Evolutionary conservation across 306 rosid genomes (phyloP).

Genomic region (Casuarina glauca): DNA sequence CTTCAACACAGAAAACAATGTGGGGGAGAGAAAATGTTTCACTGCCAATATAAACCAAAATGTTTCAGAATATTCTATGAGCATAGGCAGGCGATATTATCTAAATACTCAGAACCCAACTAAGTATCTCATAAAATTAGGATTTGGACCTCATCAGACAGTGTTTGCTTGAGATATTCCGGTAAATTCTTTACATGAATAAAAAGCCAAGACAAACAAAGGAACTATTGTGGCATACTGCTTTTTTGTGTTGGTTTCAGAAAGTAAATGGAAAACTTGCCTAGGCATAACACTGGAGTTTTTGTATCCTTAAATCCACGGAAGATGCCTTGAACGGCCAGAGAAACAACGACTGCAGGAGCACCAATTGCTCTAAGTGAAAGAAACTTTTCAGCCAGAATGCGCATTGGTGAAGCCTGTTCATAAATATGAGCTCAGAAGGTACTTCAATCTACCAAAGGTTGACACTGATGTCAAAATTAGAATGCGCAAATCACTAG

Average conservation of each 20-base stretch:
- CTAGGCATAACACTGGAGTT: constrained; percentile 89
- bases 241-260: background rate
- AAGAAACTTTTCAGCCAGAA: constrained; percentile 65
- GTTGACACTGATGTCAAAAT: background rate
- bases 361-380: constrained; percentile 88
- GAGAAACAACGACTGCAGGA: constrained; percentile 92
- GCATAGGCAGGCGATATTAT: background rate
- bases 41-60: background rate
- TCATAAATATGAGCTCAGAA: constrained; percentile 20
- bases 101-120: background rate
- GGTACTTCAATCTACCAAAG: background rate
- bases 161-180: background rate
- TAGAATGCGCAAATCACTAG: background rate
- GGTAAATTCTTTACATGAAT: background rate
- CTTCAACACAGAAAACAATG: no score
- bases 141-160: background rate
- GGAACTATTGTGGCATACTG: background rate
- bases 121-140: no score
- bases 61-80: background rate
- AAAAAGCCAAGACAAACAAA: background rate
- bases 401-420: constrained; percentile 68
- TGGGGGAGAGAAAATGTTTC: background rate
- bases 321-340: constrained; percentile 97
- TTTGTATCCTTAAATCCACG: constrained; percentile 97
- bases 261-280: constrained; percentile 44